Evolutionary conservation across 2,329 filamentous ascomycete species (phyloP), one percentile per base, ranked within the genome.

Genomic region (Aureobasidium subglaciale): DNA sequence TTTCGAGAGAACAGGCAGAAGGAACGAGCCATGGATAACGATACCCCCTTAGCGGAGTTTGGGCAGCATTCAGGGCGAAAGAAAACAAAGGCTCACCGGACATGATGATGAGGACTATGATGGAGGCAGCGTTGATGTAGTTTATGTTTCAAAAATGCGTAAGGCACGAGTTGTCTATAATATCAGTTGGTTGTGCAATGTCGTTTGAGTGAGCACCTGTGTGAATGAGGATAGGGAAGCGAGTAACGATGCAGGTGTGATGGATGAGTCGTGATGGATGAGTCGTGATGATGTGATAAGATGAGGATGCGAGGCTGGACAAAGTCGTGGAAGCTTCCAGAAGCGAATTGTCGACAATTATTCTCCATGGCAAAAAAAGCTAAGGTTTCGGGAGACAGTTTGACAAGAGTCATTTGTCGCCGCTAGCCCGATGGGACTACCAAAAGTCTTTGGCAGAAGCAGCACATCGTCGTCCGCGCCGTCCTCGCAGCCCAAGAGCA

Each of bases 331-430:
- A 54, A 54, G 50, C 15, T 54, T 54, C 50, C 8, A 42, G 50
- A 54, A 53, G 25, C 18, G 18, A 20, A n/a, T 32, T 22, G 20
- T 30, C 48, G 13, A 27, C 34, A 35, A 50, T 11, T 27, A 37
- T 11, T 32, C 3, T 25, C 18, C 8, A 24, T 9, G 22, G 16
- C 15, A 15, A 22, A 16, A 38, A 38, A 32, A 20, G 8, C 4
- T 13, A 30, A 30, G 37, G 25, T 41, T 53, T 41, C 49, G 49
- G 49, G 27, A 45, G 40, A 49, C 16, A 18, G 49, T 53, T 53
- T 53, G 48, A 32, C 49, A 41, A 41, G 49, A 53, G 49, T 42
- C 49, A 53, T 29, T 52, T 41, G 37, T 34, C 37, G 37, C 27
- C 49, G 40, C 27, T 18, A 42, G 29, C 25, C 49, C 22, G 20